These are phyloP conservation scores for Aspergillus sp. DNA, from an alignment of 2,329 filamentous ascomycete genomes.

Conservation along the genomic window DNA sequence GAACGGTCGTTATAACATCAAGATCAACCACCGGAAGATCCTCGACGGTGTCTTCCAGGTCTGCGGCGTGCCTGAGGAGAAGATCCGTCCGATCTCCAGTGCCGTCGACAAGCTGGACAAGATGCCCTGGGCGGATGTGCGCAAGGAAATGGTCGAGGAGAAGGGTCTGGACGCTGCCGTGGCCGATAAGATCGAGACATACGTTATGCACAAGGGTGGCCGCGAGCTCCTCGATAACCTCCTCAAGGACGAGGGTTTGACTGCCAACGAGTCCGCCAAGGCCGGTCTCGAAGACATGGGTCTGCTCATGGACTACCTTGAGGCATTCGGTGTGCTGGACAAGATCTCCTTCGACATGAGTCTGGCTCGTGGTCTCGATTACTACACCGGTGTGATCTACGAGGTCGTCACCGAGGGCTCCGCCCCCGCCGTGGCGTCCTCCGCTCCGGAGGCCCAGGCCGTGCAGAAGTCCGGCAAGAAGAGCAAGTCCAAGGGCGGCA, in stretches of 20 bases:
- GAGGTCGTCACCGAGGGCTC: constrained; percentile 84
- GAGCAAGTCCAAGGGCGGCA: constrained; percentile 52
- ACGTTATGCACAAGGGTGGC: constrained; percentile 74
- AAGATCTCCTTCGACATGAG: constrained; percentile 86
- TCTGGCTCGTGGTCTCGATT: constrained; percentile 86
- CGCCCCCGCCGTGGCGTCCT: constrained; percentile 54
- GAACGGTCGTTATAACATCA: constrained; percentile 77
- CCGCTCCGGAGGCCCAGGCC: constrained; percentile 39
- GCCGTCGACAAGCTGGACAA: constrained; percentile 98
- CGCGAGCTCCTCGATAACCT: constrained; percentile 73
- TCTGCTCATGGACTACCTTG: constrained; percentile 77
- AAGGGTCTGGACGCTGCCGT: constrained; percentile 77
- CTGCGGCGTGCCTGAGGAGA: constrained; percentile 81
- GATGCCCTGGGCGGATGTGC: constrained; percentile 80
- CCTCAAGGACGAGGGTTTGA: constrained; percentile 66
- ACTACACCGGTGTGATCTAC: constrained; percentile 81
- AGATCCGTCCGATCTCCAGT: constrained; percentile 85
- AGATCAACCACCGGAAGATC: constrained; percentile 93
- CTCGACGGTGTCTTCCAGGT: constrained; percentile 90
- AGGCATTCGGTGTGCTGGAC: constrained; percentile 71
- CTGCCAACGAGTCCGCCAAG: constrained; percentile 72
- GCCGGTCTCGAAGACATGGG: constrained; percentile 79
- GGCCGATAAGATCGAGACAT: constrained; percentile 85
- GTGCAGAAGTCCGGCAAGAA: constrained; percentile 44
- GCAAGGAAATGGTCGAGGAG: constrained; percentile 88